Conservation (phyloP, 2,329 filamentous ascomycete species). For the Alternaria sp. region DNA sequence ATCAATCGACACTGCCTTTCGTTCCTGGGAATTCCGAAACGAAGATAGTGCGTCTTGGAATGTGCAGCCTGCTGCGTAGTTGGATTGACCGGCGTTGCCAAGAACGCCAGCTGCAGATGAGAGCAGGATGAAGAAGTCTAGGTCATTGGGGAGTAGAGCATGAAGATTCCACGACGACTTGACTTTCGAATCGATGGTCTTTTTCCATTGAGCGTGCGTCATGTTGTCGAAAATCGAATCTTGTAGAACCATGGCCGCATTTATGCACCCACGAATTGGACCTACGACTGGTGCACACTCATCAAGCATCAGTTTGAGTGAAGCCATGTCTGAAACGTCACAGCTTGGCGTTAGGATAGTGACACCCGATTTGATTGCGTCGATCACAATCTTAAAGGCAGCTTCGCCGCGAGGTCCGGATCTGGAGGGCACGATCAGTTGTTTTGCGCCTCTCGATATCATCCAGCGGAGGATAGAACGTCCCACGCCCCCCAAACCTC, state of each 20-base stretch:
- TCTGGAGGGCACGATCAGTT: constrained; percentile 29
- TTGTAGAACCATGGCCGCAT: constrained; percentile 27
- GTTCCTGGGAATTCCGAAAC: constrained; percentile 13
- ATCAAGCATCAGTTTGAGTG: background rate
- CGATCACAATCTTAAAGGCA: background rate
- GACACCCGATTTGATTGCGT: background rate
- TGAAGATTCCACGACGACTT: constrained; percentile 44
- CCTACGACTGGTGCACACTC: constrained; percentile 4
- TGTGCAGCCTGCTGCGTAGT: constrained; percentile 36
- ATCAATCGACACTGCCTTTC: constrained; percentile 18
- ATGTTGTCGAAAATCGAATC: constrained; percentile 25
- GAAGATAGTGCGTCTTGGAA: constrained; percentile 33
- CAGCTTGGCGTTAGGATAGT: constrained; percentile 9
- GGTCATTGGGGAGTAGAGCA: constrained; percentile 4
- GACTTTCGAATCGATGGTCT: constrained; percentile 38
- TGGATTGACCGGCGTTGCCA: constrained; percentile 32
- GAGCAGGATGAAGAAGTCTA: constrained; percentile 35
- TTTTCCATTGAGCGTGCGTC: constrained; percentile 19
- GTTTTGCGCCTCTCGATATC: constrained; percentile 18
- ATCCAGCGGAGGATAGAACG: constrained; percentile 26
- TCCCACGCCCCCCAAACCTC: constrained; percentile 31
- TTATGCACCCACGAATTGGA: constrained; percentile 25
- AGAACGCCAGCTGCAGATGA: constrained; percentile 29
- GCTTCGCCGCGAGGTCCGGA: constrained; percentile 7
- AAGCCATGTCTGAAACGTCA: constrained; percentile 14